phyloP scores from a whole-genome alignment of 2,329 filamentous ascomycete species.

The Metarhizium album region DNA sequence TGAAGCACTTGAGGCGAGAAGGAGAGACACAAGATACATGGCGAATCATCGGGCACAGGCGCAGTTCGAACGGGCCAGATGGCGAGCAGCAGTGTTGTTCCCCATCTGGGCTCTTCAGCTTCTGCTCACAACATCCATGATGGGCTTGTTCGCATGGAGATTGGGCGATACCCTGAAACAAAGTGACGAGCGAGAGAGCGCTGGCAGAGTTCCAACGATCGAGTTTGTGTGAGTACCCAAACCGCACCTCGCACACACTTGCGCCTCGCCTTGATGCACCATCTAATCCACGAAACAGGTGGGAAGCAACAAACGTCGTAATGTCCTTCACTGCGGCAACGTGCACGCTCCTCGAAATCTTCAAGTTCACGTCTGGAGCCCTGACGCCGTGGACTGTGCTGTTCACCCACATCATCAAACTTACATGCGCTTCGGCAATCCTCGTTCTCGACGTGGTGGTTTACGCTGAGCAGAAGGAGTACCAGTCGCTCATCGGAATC shows the following conservation, averaged over 20 bases:
- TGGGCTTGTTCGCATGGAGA: slow-evolving; percentile 43
- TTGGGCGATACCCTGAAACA: slow-evolving; percentile 35
- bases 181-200: slow-evolving; percentile 29
- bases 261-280: neutral
- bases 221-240: slow-evolving; percentile 35
- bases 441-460: slow-evolving; percentile 41
- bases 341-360: slow-evolving; percentile 36
- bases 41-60: slow-evolving; percentile 38
- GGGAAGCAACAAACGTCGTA: slow-evolving; percentile 41
- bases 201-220: slow-evolving; percentile 30
- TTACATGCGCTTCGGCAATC: slow-evolving; percentile 34
- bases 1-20: neutral
- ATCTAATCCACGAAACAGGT: slow-evolving; percentile 25
- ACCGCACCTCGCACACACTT: neutral
- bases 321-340: slow-evolving; percentile 36
- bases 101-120: slow-evolving; percentile 42
- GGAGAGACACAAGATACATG: slow-evolving; percentile 11
- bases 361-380: slow-evolving; percentile 34
- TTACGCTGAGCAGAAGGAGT: slow-evolving; percentile 32
- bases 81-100: slow-evolving; percentile 36
- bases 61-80: slow-evolving; percentile 40
- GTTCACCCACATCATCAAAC: slow-evolving; percentile 39
- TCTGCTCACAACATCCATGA: slow-evolving; percentile 31
- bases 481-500: slow-evolving; percentile 39
- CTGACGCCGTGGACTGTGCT: slow-evolving; percentile 45